Evolutionary conservation across 2,329 filamentous ascomycete species (phyloP).

Genomic region (Aureobasidium sp.): DNA sequence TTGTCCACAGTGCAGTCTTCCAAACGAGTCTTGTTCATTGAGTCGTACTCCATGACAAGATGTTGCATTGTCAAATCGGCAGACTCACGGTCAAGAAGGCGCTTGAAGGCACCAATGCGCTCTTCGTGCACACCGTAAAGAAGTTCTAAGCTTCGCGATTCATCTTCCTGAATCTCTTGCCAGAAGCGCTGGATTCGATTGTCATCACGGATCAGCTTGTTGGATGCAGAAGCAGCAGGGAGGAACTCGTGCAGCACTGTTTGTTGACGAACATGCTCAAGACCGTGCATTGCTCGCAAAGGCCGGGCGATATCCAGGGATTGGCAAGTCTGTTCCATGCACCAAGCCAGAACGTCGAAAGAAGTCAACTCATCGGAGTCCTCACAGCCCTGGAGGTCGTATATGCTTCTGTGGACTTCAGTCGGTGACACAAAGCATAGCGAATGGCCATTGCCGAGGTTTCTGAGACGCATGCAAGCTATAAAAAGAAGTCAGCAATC

Average conservation of each 20-base stretch:
- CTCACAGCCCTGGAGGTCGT: conserved; percentile 26
- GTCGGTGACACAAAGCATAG: conserved; percentile 66
- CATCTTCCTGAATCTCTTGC: conserved; percentile 56
- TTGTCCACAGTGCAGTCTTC: conserved; percentile 55
- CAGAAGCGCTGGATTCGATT: not conserved
- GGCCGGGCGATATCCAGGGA: conserved; percentile 58
- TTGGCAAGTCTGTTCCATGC: conserved; percentile 62
- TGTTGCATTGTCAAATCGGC: not conserved
- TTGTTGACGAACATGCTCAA: conserved; percentile 52
- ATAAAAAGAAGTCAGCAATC: not conserved
- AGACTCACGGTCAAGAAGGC: not conserved
- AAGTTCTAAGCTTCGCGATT: conserved; percentile 57
- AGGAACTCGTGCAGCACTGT: conserved; percentile 22
- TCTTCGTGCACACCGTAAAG: conserved; percentile 47
- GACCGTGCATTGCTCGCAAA: conserved; percentile 69
- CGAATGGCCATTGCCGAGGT: conserved; percentile 72
- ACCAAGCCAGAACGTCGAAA: conserved; percentile 65
- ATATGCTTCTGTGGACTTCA: conserved; percentile 66
- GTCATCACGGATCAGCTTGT: not conserved
- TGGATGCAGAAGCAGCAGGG: not conserved
- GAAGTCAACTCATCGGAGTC: conserved; percentile 45
- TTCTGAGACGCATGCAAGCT: conserved; percentile 77
- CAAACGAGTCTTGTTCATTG: conserved; percentile 35
- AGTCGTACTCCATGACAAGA: conserved; percentile 23
- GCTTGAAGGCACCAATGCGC: not conserved